A percentile compares a stretch with the other conserved stretches of the same genome.
Conservation (phyloP, 1,139 yeast species). For the Scheffersomyces parashehatae region DNA sequence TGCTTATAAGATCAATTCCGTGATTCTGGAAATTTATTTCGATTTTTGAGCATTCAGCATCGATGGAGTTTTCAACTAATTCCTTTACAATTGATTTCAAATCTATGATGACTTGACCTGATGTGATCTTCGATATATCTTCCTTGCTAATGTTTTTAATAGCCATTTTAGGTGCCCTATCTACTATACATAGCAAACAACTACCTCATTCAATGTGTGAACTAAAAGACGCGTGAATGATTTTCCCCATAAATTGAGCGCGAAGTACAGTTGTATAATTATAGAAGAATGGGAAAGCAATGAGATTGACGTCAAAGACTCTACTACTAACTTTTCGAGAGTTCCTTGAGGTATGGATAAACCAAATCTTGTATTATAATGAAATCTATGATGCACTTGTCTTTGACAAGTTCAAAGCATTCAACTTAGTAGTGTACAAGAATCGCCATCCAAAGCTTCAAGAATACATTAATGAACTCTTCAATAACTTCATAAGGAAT, state of each 20-base stretch:
- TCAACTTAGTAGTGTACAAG: slow-evolving; percentile 38
- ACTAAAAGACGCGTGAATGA: background rate
- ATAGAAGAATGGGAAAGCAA: background rate
- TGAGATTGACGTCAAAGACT: slow-evolving; percentile 25
- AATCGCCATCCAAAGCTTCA: slow-evolving; percentile 47
- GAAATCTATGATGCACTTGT: slow-evolving; percentile 43
- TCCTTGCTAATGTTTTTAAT: slow-evolving; percentile 38
- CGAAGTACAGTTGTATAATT: no score
- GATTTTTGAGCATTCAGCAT: slow-evolving; percentile 68
- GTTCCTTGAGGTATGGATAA: slow-evolving; percentile 41
- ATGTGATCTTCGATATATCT: slow-evolving; percentile 75
- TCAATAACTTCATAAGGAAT: slow-evolving; percentile 15
- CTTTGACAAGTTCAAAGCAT: slow-evolving; percentile 37
- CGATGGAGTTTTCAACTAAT: slow-evolving; percentile 81
- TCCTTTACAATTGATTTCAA: slow-evolving; percentile 79
- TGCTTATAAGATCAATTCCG: slow-evolving; percentile 74
- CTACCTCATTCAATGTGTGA: no score
- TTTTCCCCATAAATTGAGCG: background rate
- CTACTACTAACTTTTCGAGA: slow-evolving; percentile 38
- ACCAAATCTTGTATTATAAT: slow-evolving; percentile 48
- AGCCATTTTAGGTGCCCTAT: slow-evolving; percentile 11
- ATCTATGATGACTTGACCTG: slow-evolving; percentile 91
- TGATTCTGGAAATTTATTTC: slow-evolving; percentile 68
- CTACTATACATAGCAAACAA: background rate
- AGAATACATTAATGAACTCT: slow-evolving; percentile 33